Evolutionary conservation across 2,329 filamentous ascomycete species (phyloP).

Genomic region (Ascosphaera apis): DNA sequence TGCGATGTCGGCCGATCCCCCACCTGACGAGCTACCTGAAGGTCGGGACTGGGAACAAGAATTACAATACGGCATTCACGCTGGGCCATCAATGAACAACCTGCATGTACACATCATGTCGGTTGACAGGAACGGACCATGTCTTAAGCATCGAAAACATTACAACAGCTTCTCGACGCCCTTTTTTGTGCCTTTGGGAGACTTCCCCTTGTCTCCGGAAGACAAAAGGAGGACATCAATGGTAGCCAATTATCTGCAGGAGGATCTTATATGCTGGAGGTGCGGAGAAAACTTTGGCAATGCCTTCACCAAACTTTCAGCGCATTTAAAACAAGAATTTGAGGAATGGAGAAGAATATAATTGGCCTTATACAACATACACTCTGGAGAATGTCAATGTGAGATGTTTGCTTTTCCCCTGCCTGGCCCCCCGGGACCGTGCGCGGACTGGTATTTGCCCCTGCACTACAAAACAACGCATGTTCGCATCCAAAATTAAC

Average conservation of each 20-base stretch:
- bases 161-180: constrained; percentile 78
- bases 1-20: constrained; percentile 36
- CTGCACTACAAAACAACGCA: too few species aligned
- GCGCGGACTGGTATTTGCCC: too few species aligned
- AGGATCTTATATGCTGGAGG: constrained; percentile 61
- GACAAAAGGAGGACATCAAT: constrained; percentile 39
- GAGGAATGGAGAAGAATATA: constrained; percentile 47
- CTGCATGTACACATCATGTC: constrained; percentile 76
- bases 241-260: constrained; percentile 34
- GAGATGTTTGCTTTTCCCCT: too few species aligned
- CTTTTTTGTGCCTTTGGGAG: constrained; percentile 57
- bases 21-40: constrained; percentile 31
- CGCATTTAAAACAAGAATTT: constrained; percentile 54
- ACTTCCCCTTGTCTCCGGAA: constrained; percentile 49
- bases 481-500: too few species aligned
- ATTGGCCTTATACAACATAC: constrained; percentile 4
- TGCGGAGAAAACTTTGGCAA: constrained; percentile 55
- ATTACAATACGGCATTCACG: constrained; percentile 59
- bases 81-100: constrained; percentile 76
- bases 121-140: constrained; percentile 49
- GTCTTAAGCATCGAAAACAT: constrained; percentile 60
- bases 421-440: too few species aligned
- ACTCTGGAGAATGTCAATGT: background rate
- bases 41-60: constrained; percentile 62
- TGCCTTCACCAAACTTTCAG: constrained; percentile 49